phyloP scores from a whole-genome alignment of 176 grass and related monocot species.

The Sorghum bicolor region Sorghum_bicolor_NCBIv3 NC_012871.2:65802001-65802500 shows the following conservation, averaged over 20 bases:
- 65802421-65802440: not conserved
- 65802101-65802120: constrained; percentile 97
- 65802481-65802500: constrained; percentile 28
- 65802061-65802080: constrained; percentile 79
- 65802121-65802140: constrained; percentile 96
- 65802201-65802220: not conserved
- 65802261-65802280: constrained; percentile 10
- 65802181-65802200: constrained; percentile 31
- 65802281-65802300: constrained; percentile 45
- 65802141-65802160: constrained; percentile 71
- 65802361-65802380: constrained; percentile 81
- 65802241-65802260: not conserved
- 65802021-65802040: constrained; percentile 72
- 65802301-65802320: constrained; percentile 81
- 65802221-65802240: not conserved
- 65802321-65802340: constrained; percentile 74
- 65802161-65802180: constrained; percentile 87
- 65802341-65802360: constrained; percentile 50
- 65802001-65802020: constrained; percentile 71
- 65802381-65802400: constrained; percentile 89
- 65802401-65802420: constrained; percentile 20
- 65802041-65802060: constrained; percentile 86
- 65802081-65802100: constrained; percentile 91
- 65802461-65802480: constrained; percentile 1
- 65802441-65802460: constrained; percentile 17